Base-by-base conservation (phyloP, 371 early-diverging fungal genomes). In the Circinella umbellata region DNA sequence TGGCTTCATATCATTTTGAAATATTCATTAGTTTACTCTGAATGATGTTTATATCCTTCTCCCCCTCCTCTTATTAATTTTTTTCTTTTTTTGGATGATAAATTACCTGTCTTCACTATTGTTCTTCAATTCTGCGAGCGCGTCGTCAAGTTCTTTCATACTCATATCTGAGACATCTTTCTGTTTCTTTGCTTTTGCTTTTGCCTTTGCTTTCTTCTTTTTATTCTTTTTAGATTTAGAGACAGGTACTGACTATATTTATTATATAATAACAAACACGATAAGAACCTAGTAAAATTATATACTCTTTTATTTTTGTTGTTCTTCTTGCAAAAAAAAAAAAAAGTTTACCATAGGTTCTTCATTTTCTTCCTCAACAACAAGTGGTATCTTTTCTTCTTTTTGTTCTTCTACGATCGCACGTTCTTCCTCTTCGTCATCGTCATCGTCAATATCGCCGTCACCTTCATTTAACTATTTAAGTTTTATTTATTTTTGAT, bases 131-230 rank as follows among this genome's bases (percentile, higher is more conserved):
- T 88, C 86, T 62, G 82, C 75, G 7, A 91, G 71, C 14, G 88
- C 85, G 65, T 75, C 77, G 48, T 92, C 90, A 62, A 92, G 78
- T 69, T 91, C 92, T 57, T 86, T 86, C 73, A 88, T 76, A 38
- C 77, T 83, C 76, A 87, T 85, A n/a, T 86, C 88, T 17, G 76
- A 73, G 3, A 63, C 67, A 57, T 84, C 83, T 10, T 80, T 77
- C 42, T 69, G 66, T 42, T 42, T 42, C 38, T 76, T 77, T 36
- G 73, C 70, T 65, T 81, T 81, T n/a, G 77, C 78, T 60, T 86
- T 85, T 67, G 82, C 87, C 68, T 83, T 83, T 74, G 79, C 87
- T 66, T 88, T 89, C 67, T 70, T 75, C 48, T 66, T 76, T 42
- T 68, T 85, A 69, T 67, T 71, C 65, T 63, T 77, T 42, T 55